A percentile compares a stretch with the other conserved stretches of the same genome.
Conservation (phyloP, 2,329 filamentous ascomycete species). For the Aspergillus sp. region DNA sequence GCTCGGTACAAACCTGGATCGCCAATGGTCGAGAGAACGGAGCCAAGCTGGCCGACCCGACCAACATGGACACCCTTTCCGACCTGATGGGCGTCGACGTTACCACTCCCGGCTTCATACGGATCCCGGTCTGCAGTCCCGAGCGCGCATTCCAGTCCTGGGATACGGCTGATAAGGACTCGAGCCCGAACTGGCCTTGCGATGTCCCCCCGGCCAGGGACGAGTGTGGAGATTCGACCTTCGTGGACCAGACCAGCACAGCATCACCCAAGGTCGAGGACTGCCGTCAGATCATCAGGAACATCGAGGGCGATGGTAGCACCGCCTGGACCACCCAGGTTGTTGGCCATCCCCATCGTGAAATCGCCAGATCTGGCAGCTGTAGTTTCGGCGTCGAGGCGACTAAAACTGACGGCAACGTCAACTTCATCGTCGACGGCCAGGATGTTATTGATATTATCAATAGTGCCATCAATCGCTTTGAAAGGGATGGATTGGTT, state of each 20-base stretch:
- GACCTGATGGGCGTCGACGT: conserved; percentile 28
- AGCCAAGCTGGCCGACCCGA: conserved; percentile 21
- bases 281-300: conserved; percentile 15
- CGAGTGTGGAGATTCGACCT: conserved; percentile 6
- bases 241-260: conserved; percentile 24
- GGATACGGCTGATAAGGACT: conserved; percentile 21
- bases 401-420: conserved; percentile 7
- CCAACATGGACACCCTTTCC: conserved; percentile 19
- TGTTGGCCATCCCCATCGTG: conserved; percentile 5
- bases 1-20: conserved; percentile 11
- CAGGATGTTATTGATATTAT: conserved; percentile 16
- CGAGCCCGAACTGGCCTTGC: conserved; percentile 14
- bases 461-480: conserved; percentile 2
- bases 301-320: conserved; percentile 13
- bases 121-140: conserved; percentile 40
- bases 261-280: conserved; percentile 13
- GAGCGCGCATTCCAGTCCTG: conserved; percentile 34
- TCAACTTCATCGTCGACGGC: conserved; percentile 8
- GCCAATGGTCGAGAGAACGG: conserved; percentile 35
- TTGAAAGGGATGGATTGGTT: conserved; percentile 8
- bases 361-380: background rate
- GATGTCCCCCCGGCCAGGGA: conserved; percentile 9
- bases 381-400: conserved; percentile 13
- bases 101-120: conserved; percentile 37
- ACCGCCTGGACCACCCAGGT: conserved; percentile 6